Evolutionary conservation across 1,284 basidiomycete species (phyloP).

Genomic region (Trametes sp.): DNA sequence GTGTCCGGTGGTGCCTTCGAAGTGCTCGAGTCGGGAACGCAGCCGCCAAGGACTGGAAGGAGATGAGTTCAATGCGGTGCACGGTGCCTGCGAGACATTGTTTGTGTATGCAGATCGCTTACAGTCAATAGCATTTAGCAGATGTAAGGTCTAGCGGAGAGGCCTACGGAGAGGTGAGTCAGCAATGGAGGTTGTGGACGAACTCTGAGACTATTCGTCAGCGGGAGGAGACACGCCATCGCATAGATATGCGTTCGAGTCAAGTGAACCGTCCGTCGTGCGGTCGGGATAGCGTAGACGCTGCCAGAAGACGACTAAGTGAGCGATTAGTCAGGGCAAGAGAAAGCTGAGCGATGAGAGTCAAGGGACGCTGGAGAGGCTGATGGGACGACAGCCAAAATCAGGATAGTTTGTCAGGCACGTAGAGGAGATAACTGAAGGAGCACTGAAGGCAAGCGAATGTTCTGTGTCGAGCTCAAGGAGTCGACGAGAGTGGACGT

Average conservation of each 20-base stretch:
- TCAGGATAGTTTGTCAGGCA: neutral
- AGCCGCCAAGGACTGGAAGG: conserved; percentile 13
- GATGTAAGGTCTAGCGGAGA: neutral
- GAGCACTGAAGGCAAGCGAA: conserved; percentile 14
- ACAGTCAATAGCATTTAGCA: conserved; percentile 10
- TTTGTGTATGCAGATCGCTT: neutral
- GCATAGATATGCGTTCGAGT: neutral
- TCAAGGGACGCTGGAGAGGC: neutral
- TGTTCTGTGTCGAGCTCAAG: conserved; percentile 14
- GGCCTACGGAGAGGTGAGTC: conserved; percentile 10
- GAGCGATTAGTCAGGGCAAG: conserved; percentile 21
- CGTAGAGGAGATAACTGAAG: neutral
- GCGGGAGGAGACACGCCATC: conserved; percentile 9
- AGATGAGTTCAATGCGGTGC: conserved; percentile 3
- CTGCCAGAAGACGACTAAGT: conserved; percentile 5
- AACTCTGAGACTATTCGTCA: conserved; percentile 16
- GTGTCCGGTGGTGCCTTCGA: conserved; percentile 23
- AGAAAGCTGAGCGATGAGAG: conserved; percentile 9
- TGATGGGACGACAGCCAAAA: neutral
- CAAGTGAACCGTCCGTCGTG: neutral
- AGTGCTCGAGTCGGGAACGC: conserved; percentile 1
- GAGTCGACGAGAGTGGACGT: conserved; percentile 4
- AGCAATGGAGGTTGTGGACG: conserved; percentile 11
- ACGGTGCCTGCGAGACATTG: neutral
- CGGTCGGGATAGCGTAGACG: conserved; percentile 16